Evolutionary conservation across 495 filamentous ascomycete species (phyloP).

Genomic region (Penicillium manginii): DNA sequence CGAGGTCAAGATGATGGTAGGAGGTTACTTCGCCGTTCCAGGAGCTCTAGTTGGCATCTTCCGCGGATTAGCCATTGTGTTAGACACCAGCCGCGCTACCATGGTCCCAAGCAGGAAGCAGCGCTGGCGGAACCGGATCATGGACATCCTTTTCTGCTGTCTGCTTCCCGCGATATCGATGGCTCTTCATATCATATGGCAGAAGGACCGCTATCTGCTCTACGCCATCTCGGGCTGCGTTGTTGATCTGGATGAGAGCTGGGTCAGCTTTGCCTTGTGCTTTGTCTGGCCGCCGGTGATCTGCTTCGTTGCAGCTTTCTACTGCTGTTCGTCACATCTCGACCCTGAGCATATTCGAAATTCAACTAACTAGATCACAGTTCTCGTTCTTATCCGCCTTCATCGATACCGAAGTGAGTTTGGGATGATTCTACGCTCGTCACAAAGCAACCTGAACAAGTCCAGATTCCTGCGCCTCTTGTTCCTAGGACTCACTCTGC

Average conservation of each 20-base stretch:
- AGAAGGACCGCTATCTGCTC: constrained; percentile 72
- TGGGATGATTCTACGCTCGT: constrained; percentile 56
- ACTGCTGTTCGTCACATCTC: constrained; percentile 64
- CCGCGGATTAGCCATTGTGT: constrained; percentile 67
- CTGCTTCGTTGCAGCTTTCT: constrained; percentile 63
- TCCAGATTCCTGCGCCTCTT: constrained; percentile 81
- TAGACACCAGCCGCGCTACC: constrained; percentile 66
- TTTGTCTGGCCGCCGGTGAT: constrained; percentile 70
- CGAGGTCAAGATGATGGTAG: constrained; percentile 70
- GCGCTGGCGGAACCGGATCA: constrained; percentile 52
- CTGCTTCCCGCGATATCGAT: constrained; percentile 67
- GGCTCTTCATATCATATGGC: constrained; percentile 68
- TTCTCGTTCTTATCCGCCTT: constrained; percentile 68
- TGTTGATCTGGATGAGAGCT: constrained; percentile 65
- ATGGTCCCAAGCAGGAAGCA: constrained; percentile 57
- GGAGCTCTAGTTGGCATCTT: constrained; percentile 68
- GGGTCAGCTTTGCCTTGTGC: constrained; percentile 68
- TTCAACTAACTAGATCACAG: constrained; percentile 35
- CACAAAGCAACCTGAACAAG: constrained; percentile 60
- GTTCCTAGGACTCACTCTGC: constrained; percentile 67
- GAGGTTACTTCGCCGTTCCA: constrained; percentile 65
- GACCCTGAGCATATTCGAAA: background rate
- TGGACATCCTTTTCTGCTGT: constrained; percentile 73
- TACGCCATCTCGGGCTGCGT: constrained; percentile 75
- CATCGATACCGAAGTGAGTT: constrained; percentile 67